Evolutionary conservation across 345 rosid genomes (phyloP), one percentile per base, ranked within the genome.

Genomic region (Microthlaspi erraticum): DNA sequence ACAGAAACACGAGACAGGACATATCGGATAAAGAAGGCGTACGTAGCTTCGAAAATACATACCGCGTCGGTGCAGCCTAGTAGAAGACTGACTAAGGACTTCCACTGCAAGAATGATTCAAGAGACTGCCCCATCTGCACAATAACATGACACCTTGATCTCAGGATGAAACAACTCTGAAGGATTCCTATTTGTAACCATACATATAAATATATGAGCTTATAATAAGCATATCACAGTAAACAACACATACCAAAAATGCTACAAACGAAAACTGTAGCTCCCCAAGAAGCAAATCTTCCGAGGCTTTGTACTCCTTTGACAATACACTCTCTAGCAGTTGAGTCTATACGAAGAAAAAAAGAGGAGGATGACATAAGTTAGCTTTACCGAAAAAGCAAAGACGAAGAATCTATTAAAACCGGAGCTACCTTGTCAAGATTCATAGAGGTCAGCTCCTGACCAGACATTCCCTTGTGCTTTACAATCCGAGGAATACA

Each of bases 121-220:
- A 93, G 93, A 49, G 98, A 93, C 66, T 93, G 97, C 23, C 97
- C 97, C 95, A 91, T 91, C 98, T 93, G 93, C 85, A 87, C n/a
- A 60, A 46, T 52, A 61, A 67, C 9, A 6, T 44, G 32, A 38
- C 14, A 60, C 20, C 58, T 50, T 54, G 10, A 75, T 60, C 58
- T 12, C 37, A 67, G 62, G 36, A 66, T 42, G 50, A 33, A 38
- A 45, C 19, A 70, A n/a, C 29, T 42, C 45, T 45, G 14, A 36
- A 34, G 42, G 58, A 50, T 37, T 13, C 16, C 6, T 38, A 44
- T 31, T 11, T 37, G 52, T 19, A 65, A 60, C 32, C 18, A 18
- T 38, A 14, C 16, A 10, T 16, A 19, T 56, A 17, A 14, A 43
- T 6, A 29, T 2, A 39, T 36, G 14, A 39, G 5, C 11, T 17